Evolutionary conservation across 331 rosid species (phyloP).

Genomic region (Stylosanthes scabra): DNA sequence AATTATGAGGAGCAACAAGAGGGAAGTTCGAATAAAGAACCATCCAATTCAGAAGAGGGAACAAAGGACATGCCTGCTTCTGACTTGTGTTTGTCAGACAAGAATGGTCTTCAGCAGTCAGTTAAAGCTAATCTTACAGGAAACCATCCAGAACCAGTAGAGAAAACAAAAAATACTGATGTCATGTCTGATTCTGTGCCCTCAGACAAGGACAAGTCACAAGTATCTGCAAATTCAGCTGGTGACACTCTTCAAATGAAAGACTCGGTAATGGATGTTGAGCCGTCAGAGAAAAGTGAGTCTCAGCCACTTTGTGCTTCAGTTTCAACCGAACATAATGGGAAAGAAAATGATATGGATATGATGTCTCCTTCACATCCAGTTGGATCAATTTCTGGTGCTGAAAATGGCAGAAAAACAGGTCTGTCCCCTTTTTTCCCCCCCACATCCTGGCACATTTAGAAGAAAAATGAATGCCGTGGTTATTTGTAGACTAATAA

Average conservation of each 20-base stretch:
- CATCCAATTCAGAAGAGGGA: constrained; percentile 45
- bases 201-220: constrained; percentile 41
- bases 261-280: constrained; percentile 56
- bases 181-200: constrained; percentile 44
- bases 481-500: constrained; percentile 25
- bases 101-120: constrained; percentile 53
- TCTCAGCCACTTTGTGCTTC: constrained; percentile 46
- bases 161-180: constrained; percentile 47
- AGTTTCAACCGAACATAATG: constrained; percentile 47
- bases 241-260: constrained; percentile 37
- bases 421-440: constrained; percentile 37
- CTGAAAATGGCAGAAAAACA: constrained; percentile 53
- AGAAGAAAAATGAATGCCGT: neutral
- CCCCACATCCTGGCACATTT: neutral
- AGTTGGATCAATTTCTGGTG: constrained; percentile 45
- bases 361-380: constrained; percentile 50
- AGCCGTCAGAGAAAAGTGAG: constrained; percentile 55
- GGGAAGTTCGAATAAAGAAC: constrained; percentile 49
- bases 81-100: constrained; percentile 53
- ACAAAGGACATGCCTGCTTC: constrained; percentile 50
- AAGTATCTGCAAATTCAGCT: constrained; percentile 41
- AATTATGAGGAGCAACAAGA: constrained; percentile 51
- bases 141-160: constrained; percentile 50
- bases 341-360: constrained; percentile 56
- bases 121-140: constrained; percentile 43